Evolutionary conservation across 1,139 yeast species (phyloP).

Genomic region (Debaryomyces sp.): DNA sequence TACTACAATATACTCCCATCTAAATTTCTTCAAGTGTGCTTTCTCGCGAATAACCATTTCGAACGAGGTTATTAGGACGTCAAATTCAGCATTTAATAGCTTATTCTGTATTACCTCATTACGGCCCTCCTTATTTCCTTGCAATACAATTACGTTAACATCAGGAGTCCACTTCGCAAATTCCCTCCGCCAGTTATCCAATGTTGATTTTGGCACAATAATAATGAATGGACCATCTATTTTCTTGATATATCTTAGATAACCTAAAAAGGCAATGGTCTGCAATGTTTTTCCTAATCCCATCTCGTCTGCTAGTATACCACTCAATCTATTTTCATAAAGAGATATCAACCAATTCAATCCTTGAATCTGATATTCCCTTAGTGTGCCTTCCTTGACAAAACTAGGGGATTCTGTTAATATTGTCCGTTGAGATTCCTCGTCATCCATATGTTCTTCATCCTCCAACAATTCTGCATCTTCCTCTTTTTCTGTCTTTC

Average conservation of each 20-base stretch:
- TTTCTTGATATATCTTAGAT: constrained; percentile 72
- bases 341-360: constrained; percentile 50
- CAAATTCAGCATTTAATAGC: constrained; percentile 75
- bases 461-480: constrained; percentile 84
- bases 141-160: constrained; percentile 81
- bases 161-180: constrained; percentile 96
- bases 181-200: constrained; percentile 95
- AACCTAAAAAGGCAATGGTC: constrained; percentile 71
- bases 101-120: constrained; percentile 57
- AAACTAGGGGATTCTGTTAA: constrained; percentile 82
- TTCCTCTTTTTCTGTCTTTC: constrained; percentile 89
- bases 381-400: constrained; percentile 60
- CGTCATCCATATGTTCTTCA: constrained; percentile 61
- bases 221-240: constrained; percentile 91
- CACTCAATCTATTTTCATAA: constrained; percentile 47
- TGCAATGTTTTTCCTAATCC: constrained; percentile 53
- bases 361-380: constrained; percentile 72
- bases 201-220: constrained; percentile 92
- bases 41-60: constrained; percentile 94
- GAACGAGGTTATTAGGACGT: constrained; percentile 85
- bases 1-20: constrained; percentile 92
- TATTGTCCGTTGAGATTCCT: constrained; percentile 53
- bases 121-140: constrained; percentile 85
- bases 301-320: constrained; percentile 54
- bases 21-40: constrained; percentile 72